Conservation (phyloP, 2,329 filamentous ascomycete genomes). For the Diaporthe citrichinensis region DNA sequence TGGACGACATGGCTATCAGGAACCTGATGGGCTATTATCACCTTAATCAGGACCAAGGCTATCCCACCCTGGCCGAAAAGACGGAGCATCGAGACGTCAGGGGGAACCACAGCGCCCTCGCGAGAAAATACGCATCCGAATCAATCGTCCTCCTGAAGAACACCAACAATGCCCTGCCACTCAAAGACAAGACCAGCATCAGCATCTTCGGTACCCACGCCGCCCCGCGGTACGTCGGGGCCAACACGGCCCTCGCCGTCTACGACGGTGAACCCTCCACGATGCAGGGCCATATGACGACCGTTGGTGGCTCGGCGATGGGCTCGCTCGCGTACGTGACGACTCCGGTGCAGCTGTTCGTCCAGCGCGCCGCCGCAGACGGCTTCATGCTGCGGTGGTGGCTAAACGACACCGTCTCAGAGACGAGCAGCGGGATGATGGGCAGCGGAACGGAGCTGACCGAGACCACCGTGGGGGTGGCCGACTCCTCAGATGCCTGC, state of each 20-base stretch:
- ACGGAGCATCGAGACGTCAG: slow-evolving; percentile 66
- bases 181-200: slow-evolving; percentile 68
- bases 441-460: slow-evolving; percentile 10
- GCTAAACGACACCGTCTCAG: slow-evolving; percentile 59
- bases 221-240: slow-evolving; percentile 17
- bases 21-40: slow-evolving; percentile 71
- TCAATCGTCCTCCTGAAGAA: slow-evolving; percentile 78
- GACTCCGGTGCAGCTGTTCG: slow-evolving; percentile 66
- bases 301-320: slow-evolving; percentile 68
- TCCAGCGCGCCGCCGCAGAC: slow-evolving; percentile 58
- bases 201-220: slow-evolving; percentile 64
- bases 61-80: slow-evolving; percentile 63
- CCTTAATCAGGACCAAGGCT: slow-evolving; percentile 63
- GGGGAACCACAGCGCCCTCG: slow-evolving; percentile 65
- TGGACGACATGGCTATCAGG: slow-evolving; percentile 67
- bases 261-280: background rate
- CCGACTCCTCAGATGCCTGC: slow-evolving; percentile 72
- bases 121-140: slow-evolving; percentile 66
- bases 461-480: slow-evolving; percentile 22
- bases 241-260: background rate
- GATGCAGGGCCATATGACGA: slow-evolving; percentile 54
- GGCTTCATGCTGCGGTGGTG: slow-evolving; percentile 59
- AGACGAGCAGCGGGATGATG: slow-evolving; percentile 45
- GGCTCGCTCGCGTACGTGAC: slow-evolving; percentile 66
- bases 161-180: slow-evolving; percentile 65